phyloP scores from a whole-genome alignment of 129 eudicot genomes.

The Cynara cardunculus region DNA sequence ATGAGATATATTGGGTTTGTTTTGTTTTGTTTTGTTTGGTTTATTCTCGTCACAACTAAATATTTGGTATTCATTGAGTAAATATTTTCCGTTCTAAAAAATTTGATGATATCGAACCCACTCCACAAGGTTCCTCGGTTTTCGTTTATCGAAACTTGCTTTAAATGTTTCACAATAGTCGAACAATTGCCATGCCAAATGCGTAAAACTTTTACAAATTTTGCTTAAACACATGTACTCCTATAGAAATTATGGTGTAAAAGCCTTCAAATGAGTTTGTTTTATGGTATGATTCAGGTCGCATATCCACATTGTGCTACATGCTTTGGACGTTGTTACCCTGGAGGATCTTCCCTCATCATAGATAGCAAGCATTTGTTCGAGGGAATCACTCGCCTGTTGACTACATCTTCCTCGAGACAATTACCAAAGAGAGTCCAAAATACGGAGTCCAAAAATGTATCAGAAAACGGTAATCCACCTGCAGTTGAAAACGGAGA shows the following conservation, averaged over 20 bases:
- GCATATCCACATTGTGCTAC: slow-evolving; percentile 86
- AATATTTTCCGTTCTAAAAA: neutral
- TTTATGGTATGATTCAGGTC: slow-evolving; percentile 46
- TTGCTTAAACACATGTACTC: neutral
- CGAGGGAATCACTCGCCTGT: slow-evolving; percentile 68
- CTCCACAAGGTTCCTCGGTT: neutral
- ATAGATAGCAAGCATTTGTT: slow-evolving; percentile 61
- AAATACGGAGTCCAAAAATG: slow-evolving; percentile 32
- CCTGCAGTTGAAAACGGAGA: slow-evolving; percentile 56
- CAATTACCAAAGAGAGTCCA: slow-evolving; percentile 55
- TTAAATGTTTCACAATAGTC: neutral
- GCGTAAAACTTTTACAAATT: neutral
- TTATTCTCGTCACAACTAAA: neutral
- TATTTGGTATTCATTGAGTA: neutral
- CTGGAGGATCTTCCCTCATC: slow-evolving; percentile 73
- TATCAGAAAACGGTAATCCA: slow-evolving; percentile 49
- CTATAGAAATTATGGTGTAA: neutral
- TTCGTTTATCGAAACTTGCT: no score
- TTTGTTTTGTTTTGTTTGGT: neutral
- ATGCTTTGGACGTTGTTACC: slow-evolving; percentile 93
- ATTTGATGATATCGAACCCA: neutral
- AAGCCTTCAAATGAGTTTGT: neutral
- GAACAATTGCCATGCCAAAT: neutral
- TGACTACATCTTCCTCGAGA: slow-evolving; percentile 56
- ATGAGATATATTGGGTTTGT: neutral